These are phyloP conservation scores for Alopecurus myosuroides DNA, from an alignment of 176 grass and related monocot species.

Conservation along the genomic window DNA sequence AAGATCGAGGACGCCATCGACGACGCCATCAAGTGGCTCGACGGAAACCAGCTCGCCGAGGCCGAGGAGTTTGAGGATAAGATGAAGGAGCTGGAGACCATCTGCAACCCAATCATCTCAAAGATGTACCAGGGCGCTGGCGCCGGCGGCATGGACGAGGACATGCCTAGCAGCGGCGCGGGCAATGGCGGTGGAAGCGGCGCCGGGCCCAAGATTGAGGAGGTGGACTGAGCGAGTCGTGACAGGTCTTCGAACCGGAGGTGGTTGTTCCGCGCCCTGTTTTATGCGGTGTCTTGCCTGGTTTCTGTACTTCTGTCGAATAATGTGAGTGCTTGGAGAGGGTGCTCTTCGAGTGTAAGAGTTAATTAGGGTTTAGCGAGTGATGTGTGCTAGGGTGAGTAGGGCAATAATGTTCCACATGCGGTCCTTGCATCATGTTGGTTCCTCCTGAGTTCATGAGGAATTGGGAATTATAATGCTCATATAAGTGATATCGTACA, in stretches of 20 bases:
- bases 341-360: neutral
- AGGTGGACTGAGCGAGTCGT: constrained; percentile 56
- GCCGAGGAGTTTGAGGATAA: constrained; percentile 70
- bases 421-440: too few relatives aligned
- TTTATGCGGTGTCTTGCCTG: neutral
- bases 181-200: constrained; percentile 34
- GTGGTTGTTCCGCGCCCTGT: too few relatives aligned
- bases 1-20: constrained; percentile 68
- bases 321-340: neutral
- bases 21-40: constrained; percentile 69
- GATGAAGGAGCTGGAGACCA: constrained; percentile 67
- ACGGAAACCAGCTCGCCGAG: constrained; percentile 81
- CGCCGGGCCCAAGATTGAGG: constrained; percentile 75
- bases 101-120: constrained; percentile 80
- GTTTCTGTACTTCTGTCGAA: neutral
- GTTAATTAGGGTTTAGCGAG: neutral
- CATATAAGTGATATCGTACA: too few relatives aligned
- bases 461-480: too few relatives aligned
- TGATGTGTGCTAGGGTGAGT: neutral
- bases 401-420: neutral
- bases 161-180: constrained; percentile 26
- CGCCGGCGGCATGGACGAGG: constrained; percentile 48
- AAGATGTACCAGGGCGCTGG: constrained; percentile 63
- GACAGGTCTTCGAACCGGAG: neutral
- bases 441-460: too few relatives aligned